phyloP scores from a whole-genome alignment of 768 basidiomycete genomes.

The Suillus ampliporus region DNA sequence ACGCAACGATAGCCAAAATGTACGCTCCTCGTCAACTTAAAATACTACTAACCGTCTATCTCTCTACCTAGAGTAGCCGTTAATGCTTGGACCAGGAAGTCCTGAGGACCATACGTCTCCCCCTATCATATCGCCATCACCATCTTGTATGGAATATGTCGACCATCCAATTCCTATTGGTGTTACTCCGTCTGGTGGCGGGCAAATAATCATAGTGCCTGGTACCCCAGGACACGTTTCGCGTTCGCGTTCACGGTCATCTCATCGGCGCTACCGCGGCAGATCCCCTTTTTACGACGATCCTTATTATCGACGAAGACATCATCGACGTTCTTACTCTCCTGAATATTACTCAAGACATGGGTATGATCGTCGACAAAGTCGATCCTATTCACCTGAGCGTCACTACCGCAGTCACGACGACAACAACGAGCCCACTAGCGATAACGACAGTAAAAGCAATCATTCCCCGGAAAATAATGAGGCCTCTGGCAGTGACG shows the following conservation, averaged over 20 bases:
- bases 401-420: constrained; percentile 16
- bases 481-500: too few species aligned
- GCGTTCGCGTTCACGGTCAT: constrained; percentile 23
- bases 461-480: too few species aligned
- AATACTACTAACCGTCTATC: too few species aligned
- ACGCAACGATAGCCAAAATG: too few species aligned
- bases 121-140: constrained; percentile 25
- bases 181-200: constrained; percentile 16
- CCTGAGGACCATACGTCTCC: constrained; percentile 30
- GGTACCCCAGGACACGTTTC: constrained; percentile 17
- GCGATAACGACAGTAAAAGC: too few species aligned
- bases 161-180: constrained; percentile 25
- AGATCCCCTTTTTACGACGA: constrained; percentile 14
- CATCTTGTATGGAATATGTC: constrained; percentile 11
- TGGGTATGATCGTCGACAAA: constrained; percentile 10
- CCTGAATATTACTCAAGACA: constrained; percentile 2
- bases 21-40: too few species aligned
- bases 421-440: too few species aligned
- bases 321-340: constrained; percentile 11
- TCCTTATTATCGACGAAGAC: constrained; percentile 11
- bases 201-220: constrained; percentile 12
- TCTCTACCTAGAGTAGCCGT: too few species aligned
- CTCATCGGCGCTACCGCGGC: constrained; percentile 14
- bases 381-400: constrained; percentile 19
- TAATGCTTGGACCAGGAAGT: constrained; percentile 20